A percentile compares a stretch with the other conserved stretches of the same genome.
Evolutionary conservation across 2,329 filamentous ascomycete genomes (phyloP).

Genomic region (Aspergillus ustus): DNA sequence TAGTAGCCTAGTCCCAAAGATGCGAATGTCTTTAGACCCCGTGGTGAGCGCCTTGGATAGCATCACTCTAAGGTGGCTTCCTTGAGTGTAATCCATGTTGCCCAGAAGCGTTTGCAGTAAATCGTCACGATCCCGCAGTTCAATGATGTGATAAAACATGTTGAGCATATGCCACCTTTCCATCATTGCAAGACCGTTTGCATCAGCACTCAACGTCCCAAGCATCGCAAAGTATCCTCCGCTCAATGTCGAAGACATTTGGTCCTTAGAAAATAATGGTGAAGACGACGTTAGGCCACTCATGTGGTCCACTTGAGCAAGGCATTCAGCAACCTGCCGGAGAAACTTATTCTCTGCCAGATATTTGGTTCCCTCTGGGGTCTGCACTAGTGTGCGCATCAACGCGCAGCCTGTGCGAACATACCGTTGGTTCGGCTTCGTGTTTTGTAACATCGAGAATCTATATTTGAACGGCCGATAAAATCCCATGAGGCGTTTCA

Average conservation of each 20-base stretch:
- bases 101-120: constrained; percentile 85
- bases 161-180: constrained; percentile 98
- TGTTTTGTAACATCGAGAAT: constrained; percentile 88
- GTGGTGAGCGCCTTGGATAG: constrained; percentile 92
- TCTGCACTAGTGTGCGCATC: constrained; percentile 84
- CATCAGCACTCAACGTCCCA: constrained; percentile 81
- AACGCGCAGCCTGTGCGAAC: constrained; percentile 86
- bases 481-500: constrained; percentile 92
- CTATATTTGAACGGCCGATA: constrained; percentile 96
- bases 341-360: constrained; percentile 90
- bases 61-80: constrained; percentile 88
- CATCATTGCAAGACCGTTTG: constrained; percentile 83
- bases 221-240: constrained; percentile 94
- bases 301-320: constrained; percentile 92
- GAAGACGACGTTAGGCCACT: constrained; percentile 69
- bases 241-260: constrained; percentile 84
- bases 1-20: constrained; percentile 83
- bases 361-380: constrained; percentile 80
- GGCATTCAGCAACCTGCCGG: constrained; percentile 90
- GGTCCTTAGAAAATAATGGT: constrained; percentile 85
- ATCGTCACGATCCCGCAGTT: constrained; percentile 87
- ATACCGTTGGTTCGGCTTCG: constrained; percentile 91
- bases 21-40: constrained; percentile 86
- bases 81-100: constrained; percentile 88
- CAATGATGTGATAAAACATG: constrained; percentile 99